These are phyloP conservation scores for Copromyces sp. DNA, from an alignment of 495 filamentous ascomycete species.

Conservation along the genomic window DNA sequence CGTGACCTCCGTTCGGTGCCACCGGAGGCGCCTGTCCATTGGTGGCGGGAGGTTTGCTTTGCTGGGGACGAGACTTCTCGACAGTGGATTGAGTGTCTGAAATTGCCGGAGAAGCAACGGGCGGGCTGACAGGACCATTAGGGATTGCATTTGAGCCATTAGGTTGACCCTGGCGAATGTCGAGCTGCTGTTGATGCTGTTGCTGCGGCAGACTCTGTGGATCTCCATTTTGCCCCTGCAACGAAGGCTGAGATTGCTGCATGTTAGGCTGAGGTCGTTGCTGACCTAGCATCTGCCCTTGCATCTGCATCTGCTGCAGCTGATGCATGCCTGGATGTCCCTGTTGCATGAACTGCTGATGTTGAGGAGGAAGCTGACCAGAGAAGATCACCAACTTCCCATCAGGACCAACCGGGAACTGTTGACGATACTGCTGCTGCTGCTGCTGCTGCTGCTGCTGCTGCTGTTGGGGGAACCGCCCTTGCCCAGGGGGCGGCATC, in stretches of 20 bases:
- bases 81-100: constrained; percentile 3
- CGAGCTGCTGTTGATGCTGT: constrained; percentile 3
- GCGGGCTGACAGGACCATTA: not conserved
- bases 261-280: constrained; percentile 1
- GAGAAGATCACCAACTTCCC: constrained; percentile 12
- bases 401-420: constrained; percentile 15
- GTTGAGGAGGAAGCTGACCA: constrained; percentile 13
- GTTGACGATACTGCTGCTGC: constrained; percentile 12
- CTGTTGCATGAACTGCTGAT: constrained; percentile 3
- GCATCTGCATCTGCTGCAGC: constrained; percentile 1
- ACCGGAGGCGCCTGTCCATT: not conserved
- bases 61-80: constrained; percentile 10
- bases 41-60: constrained; percentile 12
- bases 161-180: not conserved
- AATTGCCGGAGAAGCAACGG: constrained; percentile 5
- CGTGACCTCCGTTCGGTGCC: not conserved
- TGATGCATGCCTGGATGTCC: constrained; percentile 3
- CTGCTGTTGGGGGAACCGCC: constrained; percentile 9
- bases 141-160: not conserved
- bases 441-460: constrained; percentile 8
- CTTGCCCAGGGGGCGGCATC: constrained; percentile 5
- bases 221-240: constrained; percentile 3
- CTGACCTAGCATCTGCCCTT: not conserved
- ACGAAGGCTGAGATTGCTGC: constrained; percentile 8
- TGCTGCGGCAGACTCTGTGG: not conserved